Evolutionary conservation across 2,329 filamentous ascomycete species (phyloP).

Genomic region (Sclerotinia nivalis): DNA sequence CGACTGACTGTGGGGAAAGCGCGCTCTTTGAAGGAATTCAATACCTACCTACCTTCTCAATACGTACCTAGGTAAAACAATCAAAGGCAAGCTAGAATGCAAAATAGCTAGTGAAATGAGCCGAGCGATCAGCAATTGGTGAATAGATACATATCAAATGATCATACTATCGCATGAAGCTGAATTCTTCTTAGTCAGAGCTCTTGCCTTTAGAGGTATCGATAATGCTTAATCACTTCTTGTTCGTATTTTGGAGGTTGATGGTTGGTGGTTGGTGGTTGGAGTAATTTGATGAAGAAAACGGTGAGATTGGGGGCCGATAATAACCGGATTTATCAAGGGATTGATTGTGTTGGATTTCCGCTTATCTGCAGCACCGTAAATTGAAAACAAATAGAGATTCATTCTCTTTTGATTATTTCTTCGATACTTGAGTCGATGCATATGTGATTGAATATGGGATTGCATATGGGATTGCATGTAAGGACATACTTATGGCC

Average conservation of each 20-base stretch:
- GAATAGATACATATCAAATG: constrained; percentile 18
- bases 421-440: neutral
- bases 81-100: neutral
- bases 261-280: constrained; percentile 1
- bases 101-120: neutral
- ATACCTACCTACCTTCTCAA: constrained; percentile 9
- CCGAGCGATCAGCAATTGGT: constrained; percentile 13
- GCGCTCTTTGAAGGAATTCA: neutral
- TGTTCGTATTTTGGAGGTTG: neutral
- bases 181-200: constrained; percentile 19
- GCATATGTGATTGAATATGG: neutral
- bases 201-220: constrained; percentile 14
- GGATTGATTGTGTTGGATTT: neutral
- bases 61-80: neutral
- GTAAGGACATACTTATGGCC: neutral
- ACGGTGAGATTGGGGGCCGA: constrained; percentile 20
- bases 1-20: neutral
- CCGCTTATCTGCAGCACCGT: too few species aligned
- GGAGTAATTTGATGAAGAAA: neutral
- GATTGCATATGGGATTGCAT: neutral
- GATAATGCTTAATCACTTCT: neutral
- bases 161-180: constrained; percentile 1
- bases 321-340: constrained; percentile 3
- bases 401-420: neutral
- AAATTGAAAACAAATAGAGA: neutral